Percentiles rank a stretch among this genome's conserved stretches.
Evolutionary conservation across 2,329 filamentous ascomycete genomes (phyloP).

Genomic region (Xylaria sp.): DNA sequence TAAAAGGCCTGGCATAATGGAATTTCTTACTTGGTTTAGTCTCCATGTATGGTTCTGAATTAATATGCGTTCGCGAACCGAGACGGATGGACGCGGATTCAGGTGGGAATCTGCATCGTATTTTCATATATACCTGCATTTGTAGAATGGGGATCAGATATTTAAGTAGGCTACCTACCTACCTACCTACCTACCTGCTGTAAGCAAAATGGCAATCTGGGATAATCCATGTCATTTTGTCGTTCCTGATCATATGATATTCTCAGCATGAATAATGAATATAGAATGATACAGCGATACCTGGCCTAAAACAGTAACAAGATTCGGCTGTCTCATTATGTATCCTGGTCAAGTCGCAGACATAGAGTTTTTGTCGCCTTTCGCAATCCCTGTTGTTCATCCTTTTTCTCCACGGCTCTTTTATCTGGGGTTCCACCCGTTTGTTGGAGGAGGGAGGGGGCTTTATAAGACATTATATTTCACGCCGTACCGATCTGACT

Average conservation of each 20-base stretch:
- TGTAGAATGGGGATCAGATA: neutral
- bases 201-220: neutral
- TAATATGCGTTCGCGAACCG: neutral
- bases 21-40: neutral
- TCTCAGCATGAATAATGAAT: neutral
- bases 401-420: neutral
- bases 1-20: too few species aligned
- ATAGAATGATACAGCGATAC: neutral
- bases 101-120: neutral
- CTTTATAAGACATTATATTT: neutral
- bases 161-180: slow-evolving; percentile 1
- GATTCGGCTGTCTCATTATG: neutral
- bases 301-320: neutral
- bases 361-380: neutral
- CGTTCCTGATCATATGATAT: slow-evolving; percentile 3
- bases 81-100: neutral
- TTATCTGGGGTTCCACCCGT: neutral
- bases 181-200: too few species aligned
- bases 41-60: neutral
- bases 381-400: neutral
- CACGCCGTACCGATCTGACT: neutral
- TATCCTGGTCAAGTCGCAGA: neutral
- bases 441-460: neutral
- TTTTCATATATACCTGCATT: neutral
- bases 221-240: slow-evolving; percentile 24